phyloP scores from a whole-genome alignment of 208 protist species.

The Trypanosomatidae sp. region DNA sequence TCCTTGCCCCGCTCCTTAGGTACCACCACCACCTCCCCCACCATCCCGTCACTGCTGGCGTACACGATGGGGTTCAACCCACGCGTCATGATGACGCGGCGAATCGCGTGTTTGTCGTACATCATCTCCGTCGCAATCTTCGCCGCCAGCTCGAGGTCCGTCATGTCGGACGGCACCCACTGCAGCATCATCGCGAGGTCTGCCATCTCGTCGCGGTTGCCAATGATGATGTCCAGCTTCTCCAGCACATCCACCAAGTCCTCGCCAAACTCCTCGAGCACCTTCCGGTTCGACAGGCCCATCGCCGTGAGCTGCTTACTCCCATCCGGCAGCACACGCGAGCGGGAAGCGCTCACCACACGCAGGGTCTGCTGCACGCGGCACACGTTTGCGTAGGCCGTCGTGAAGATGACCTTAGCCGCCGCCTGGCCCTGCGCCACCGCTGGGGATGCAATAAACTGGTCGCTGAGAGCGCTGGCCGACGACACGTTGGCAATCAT shows the following conservation, averaged over 20 bases:
- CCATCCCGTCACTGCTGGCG: constrained; percentile 28
- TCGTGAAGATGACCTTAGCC: constrained; percentile 56
- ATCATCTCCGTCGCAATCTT: constrained; percentile 35
- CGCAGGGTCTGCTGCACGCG: constrained; percentile 46
- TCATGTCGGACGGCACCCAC: constrained; percentile 39
- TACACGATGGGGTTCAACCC: constrained; percentile 77
- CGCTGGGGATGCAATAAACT: constrained; percentile 80
- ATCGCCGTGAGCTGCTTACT: constrained; percentile 76
- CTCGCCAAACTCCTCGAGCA: constrained; percentile 90
- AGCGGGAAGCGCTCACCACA: constrained; percentile 55
- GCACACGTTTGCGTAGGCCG: constrained; percentile 91
- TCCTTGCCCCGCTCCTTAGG: constrained; percentile 60
- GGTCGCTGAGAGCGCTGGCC: constrained; percentile 94
- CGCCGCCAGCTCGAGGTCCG: constrained; percentile 15
- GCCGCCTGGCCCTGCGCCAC: constrained; percentile 29
- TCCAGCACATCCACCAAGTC: constrained; percentile 63
- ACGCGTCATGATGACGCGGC: constrained; percentile 84
- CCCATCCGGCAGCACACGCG: constrained; percentile 24
- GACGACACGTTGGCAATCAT: constrained; percentile 97
- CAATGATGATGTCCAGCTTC: constrained; percentile 91
- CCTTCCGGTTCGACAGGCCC: constrained; percentile 90
- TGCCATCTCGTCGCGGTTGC: constrained; percentile 90
- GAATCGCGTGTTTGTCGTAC: constrained; percentile 31
- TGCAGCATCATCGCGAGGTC: constrained; percentile 55
- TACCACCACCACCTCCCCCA: constrained; percentile 35